phyloP scores from a whole-genome alignment of 2,329 filamentous ascomycete species.

The Colletotrichum simmondsii region DNA sequence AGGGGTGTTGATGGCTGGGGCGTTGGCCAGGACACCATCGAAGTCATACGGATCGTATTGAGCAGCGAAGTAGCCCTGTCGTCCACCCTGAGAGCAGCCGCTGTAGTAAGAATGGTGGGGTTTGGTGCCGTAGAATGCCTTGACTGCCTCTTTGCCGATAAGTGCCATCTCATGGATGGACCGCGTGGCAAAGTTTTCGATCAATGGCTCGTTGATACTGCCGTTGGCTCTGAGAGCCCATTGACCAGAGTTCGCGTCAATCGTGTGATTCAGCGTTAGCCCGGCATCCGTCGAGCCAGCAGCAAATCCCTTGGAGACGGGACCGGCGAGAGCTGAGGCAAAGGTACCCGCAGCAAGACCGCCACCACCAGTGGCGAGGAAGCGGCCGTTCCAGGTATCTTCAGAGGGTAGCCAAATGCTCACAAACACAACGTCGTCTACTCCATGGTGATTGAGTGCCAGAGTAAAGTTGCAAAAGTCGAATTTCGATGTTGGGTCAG shows the following conservation, averaged over 20 bases:
- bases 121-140: conserved; percentile 55
- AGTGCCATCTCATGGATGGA: conserved; percentile 58
- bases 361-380: conserved; percentile 36
- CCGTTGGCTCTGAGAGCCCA: conserved; percentile 11
- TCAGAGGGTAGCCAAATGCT: conserved; percentile 35
- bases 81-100: conserved; percentile 69
- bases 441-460: conserved; percentile 26
- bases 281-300: conserved; percentile 34
- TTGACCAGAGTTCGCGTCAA: conserved; percentile 24
- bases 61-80: conserved; percentile 66
- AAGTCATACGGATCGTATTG: conserved; percentile 66
- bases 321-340: conserved; percentile 38
- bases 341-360: conserved; percentile 48
- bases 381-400: conserved; percentile 38
- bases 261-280: conserved; percentile 28
- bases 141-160: conserved; percentile 57
- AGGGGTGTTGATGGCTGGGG: conserved; percentile 47
- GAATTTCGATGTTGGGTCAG: background rate
- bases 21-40: conserved; percentile 65
- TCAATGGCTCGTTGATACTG: conserved; percentile 39
- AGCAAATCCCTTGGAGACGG: background rate
- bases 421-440: conserved; percentile 32
- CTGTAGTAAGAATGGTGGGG: conserved; percentile 62
- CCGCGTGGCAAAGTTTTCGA: conserved; percentile 46
- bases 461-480: conserved; percentile 37